These are phyloP conservation scores for Torulaspora microellipsoides DNA, from an alignment of 805 yeast genomes.

Conservation along the genomic window DNA sequence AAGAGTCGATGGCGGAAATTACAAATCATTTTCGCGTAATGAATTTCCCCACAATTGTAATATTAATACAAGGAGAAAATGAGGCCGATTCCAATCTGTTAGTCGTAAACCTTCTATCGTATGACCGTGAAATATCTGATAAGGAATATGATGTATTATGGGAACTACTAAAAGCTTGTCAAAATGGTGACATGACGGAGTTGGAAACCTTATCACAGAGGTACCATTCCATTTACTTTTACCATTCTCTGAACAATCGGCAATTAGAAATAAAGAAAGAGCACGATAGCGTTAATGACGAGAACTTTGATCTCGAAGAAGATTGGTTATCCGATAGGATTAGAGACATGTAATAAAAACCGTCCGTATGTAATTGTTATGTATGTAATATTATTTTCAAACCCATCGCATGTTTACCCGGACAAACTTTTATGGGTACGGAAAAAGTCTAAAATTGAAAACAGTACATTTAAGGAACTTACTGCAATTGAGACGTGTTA, in stretches of 20 bases:
- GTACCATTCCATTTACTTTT: slow-evolving; percentile 8
- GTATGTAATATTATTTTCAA: background rate
- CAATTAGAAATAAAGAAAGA: slow-evolving; percentile 1
- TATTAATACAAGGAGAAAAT: slow-evolving; percentile 4
- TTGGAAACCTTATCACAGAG: background rate
- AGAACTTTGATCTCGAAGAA: background rate
- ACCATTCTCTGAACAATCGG: slow-evolving; percentile 7
- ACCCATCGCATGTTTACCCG: background rate
- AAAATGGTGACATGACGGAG: background rate
- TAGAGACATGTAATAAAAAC: slow-evolving; percentile 2
- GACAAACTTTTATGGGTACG: no score
- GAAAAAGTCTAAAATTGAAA: no score
- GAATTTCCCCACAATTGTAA: slow-evolving; percentile 11
- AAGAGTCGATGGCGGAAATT: slow-evolving; percentile 25
- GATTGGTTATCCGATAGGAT: background rate
- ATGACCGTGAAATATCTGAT: slow-evolving; percentile 7
- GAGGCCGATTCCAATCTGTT: slow-evolving; percentile 1
- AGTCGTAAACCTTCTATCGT: slow-evolving; percentile 4
- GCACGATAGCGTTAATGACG: background rate
- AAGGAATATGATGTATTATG: slow-evolving; percentile 2
- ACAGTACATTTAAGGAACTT: no score
- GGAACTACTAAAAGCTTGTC: slow-evolving; percentile 4
- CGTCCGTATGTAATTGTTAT: no score
- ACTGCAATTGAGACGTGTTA: no score
- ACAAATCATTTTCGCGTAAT: slow-evolving; percentile 17